Evolutionary conservation across 1,284 basidiomycete species (phyloP).

Genomic region (Kwoniella shivajii): DNA sequence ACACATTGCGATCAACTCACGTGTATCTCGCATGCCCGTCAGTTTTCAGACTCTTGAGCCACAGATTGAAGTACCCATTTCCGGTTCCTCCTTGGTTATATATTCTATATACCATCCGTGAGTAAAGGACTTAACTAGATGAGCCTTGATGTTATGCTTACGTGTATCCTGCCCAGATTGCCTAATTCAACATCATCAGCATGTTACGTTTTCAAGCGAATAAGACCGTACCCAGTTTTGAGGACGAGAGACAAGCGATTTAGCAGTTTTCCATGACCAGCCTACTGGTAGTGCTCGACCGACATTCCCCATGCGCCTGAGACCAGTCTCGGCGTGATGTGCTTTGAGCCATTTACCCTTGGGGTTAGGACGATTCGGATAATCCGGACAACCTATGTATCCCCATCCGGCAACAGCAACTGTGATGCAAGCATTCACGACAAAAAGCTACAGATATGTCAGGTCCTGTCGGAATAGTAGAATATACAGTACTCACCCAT

Average conservation of each 20-base stretch:
- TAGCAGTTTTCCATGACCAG: constrained; percentile 16
- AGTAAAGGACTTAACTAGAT: constrained; percentile 16
- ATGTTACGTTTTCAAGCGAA: background rate
- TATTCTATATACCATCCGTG: background rate
- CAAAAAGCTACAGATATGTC: constrained; percentile 7
- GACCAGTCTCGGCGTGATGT: constrained; percentile 23
- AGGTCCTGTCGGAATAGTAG: background rate
- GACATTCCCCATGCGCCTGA: constrained; percentile 14
- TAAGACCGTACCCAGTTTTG: constrained; percentile 20
- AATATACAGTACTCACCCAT: constrained; percentile 8
- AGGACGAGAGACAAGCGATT: constrained; percentile 17
- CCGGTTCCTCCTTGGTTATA: constrained; percentile 11
- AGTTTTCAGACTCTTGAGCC: constrained; percentile 32
- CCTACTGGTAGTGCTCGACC: constrained; percentile 15
- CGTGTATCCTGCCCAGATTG: constrained; percentile 5
- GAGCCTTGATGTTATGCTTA: constrained; percentile 7
- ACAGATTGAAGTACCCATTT: constrained; percentile 34
- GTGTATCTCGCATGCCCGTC: constrained; percentile 23
- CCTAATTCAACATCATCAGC: background rate
- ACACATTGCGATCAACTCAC: background rate
- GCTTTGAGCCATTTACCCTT: constrained; percentile 23
- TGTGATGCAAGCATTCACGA: constrained; percentile 20
- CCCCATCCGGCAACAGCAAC: constrained; percentile 19
- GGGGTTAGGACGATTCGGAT: constrained; percentile 25
- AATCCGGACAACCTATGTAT: constrained; percentile 23